Base-by-base conservation (phyloP, 495 filamentous ascomycete species). In the Aspergillus saccharolyticus region DNA sequence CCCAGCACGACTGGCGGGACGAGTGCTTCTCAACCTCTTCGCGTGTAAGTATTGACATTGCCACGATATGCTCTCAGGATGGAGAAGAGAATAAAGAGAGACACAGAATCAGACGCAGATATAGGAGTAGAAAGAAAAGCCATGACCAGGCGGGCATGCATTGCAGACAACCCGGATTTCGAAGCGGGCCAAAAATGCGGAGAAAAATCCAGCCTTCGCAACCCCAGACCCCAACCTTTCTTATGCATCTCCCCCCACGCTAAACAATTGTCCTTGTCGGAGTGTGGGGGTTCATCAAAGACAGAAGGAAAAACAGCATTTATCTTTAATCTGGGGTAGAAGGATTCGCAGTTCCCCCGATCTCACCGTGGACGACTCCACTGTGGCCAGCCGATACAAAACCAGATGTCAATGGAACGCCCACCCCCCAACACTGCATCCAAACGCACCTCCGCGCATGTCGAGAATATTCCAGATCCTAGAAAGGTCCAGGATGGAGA, bases 1-100 rank as follows among this genome's bases (percentile, higher is more conserved):
- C 83, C 89, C 89, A 94, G 67, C 89, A 91, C 20, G 85, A 86
- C 59, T 88, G 78, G 52, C 76, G 73, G 44, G 66, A 82, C 68
- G 83, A 83, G 66, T 94, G 90, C 70, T 86, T 80, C 18, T 79
- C 79, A 42, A 92, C 74, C 42, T 90, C 85, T 24, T 72, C 80
- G 33, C 43, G 53, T 8, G 63, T 66, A 4, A 71, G 12, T 4
- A 28, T 17, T 28, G 47, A 17, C 47, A 50, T 50, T 47, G 19
- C 17, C n/a, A n/a, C n/a, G n/a, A n/a, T n/a, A n/a, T n/a, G n/a
- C n/a, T n/a, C n/a, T n/a, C n/a, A n/a, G n/a, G n/a, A n/a, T 24
- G 20, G 9, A 18, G n/a, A 19, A 6, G 12, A 28, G 20, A 28
- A 25, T 1, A 12, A 49, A 4, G 16, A 12, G 15, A 49, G 10